These are phyloP conservation scores for Tagetes patula DNA, from an alignment of 129 eudicot species.

Conservation along the genomic window DNA sequence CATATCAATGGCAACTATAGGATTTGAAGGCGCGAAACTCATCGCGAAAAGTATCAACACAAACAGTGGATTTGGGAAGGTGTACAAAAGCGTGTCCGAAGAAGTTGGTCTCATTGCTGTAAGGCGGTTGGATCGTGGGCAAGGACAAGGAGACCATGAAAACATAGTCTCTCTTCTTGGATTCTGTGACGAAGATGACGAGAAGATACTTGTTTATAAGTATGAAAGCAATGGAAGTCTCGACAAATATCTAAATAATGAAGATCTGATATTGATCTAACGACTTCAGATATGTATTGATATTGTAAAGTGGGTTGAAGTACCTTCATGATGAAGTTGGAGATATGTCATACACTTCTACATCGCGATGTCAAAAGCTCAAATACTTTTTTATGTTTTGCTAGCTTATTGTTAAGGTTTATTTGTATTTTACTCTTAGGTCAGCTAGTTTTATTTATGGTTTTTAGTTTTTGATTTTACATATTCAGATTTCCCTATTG, in stretches of 20 bases:
- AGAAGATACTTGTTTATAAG: constrained; percentile 40
- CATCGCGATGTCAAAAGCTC: constrained; percentile 23
- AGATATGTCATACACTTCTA: not conserved
- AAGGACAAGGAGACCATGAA: not conserved
- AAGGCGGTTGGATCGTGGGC: not conserved
- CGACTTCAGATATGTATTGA: constrained; percentile 32
- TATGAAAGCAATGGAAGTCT: constrained; percentile 32
- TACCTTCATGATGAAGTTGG: constrained; percentile 24
- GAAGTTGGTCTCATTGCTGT: not conserved
- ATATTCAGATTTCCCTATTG: no score
- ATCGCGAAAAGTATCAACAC: not conserved
- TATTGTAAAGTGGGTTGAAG: constrained; percentile 6
- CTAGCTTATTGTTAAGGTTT: no score
- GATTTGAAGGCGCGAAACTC: not conserved
- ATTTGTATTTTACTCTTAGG: no score
- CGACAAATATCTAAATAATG: not conserved
- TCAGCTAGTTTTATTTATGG: no score
- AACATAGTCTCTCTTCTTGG: not conserved
- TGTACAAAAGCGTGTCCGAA: not conserved
- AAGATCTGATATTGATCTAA: constrained; percentile 29
- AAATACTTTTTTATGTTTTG: not conserved
- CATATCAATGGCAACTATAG: constrained; percentile 26
- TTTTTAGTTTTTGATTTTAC: no score
- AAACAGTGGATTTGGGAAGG: not conserved
- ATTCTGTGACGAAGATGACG: not conserved